Evolutionary conservation across 352 stramenopile genomes (phyloP), one percentile per base, ranked within the genome.

Genomic region (Globisporangium radiosum): DNA sequence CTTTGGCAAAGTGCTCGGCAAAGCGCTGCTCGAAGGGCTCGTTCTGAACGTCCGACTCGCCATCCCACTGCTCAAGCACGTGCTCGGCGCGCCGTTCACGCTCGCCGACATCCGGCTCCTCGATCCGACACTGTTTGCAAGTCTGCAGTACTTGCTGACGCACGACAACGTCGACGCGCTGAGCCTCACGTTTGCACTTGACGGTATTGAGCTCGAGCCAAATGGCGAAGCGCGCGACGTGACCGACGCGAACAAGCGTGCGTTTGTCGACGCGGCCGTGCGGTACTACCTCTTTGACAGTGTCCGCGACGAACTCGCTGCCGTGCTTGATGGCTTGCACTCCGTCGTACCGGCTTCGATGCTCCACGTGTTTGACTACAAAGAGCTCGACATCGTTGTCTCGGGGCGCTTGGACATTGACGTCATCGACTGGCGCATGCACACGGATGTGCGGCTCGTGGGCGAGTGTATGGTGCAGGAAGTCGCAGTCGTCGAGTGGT

Each of bases 281-380:
- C 96, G 97, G 60, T 98, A 99, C 72, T 96, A 96, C 63, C 64
- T 99, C 33, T 91, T 98, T 60, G 94, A 95, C 59, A 92, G 94
- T 17, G 85, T 99, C 52, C 66, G 76, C 55, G 51, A 69, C 2
- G 94, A 99, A 71, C 66, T 99, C 11, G 81, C 74, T 47, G 94
- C 66, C 33, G 70, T 93, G 4, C 56, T 87, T 47, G 68, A 81
- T 5, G 85, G 97, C 13, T 93, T 99, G 51, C 97, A 94, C 59
- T 96, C 97, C 59, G 85, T 99, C 14, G 85, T 99, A 15, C 96
- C 92, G 2, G 92, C 98, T 62, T 84, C 90, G n/a, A 71, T 98
- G 17, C 76, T 99, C 9, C 95, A 97, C 47, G 76, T 99, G 10
- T 99, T 99, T 66, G 97, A 99, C 67, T 98, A 97, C 72, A 96